Percentiles rank a stretch among this genome's conserved stretches.
These are phyloP conservation scores for Plasmopara muralis DNA, from an alignment of 352 stramenopile species.

Conservation along the genomic window DNA sequence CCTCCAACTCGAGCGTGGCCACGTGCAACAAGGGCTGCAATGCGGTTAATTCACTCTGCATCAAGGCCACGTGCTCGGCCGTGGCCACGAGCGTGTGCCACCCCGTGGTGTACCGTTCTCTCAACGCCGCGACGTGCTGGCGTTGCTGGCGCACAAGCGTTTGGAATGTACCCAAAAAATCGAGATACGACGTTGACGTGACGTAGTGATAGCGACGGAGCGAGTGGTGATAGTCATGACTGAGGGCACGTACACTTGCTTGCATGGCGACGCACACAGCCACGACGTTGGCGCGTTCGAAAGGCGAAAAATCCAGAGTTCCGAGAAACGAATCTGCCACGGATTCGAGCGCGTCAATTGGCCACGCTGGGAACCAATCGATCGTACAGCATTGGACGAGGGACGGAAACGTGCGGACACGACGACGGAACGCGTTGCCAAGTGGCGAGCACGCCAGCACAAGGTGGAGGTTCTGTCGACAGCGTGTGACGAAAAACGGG, in stretches of 20 bases:
- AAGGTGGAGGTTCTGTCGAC: conserved; percentile 91
- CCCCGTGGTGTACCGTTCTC: conserved; percentile 90
- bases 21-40: conserved; percentile 90
- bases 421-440: conserved; percentile 88
- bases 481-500: conserved; percentile 89
- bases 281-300: conserved; percentile 58
- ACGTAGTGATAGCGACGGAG: conserved; percentile 93
- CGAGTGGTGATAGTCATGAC: conserved; percentile 75
- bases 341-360: conserved; percentile 88
- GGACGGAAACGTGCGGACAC: conserved; percentile 94
- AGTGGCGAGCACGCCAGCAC: conserved; percentile 92
- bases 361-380: conserved; percentile 96
- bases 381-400: conserved; percentile 97
- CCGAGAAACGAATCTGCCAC: conserved; percentile 91
- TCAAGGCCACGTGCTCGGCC: conserved; percentile 90
- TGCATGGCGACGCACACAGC: conserved; percentile 95
- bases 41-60: conserved; percentile 90
- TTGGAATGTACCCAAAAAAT: conserved; percentile 95
- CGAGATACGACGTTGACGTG: conserved; percentile 93
- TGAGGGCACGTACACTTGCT: conserved; percentile 84
- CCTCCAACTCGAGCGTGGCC: conserved; percentile 87
- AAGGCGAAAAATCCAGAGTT: conserved; percentile 73
- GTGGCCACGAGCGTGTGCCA: conserved; percentile 92
- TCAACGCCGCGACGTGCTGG: conserved; percentile 87
- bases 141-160: conserved; percentile 88